Base-by-base conservation (phyloP, 208 protist genomes). In the Leishmania amazonensis region DNA sequence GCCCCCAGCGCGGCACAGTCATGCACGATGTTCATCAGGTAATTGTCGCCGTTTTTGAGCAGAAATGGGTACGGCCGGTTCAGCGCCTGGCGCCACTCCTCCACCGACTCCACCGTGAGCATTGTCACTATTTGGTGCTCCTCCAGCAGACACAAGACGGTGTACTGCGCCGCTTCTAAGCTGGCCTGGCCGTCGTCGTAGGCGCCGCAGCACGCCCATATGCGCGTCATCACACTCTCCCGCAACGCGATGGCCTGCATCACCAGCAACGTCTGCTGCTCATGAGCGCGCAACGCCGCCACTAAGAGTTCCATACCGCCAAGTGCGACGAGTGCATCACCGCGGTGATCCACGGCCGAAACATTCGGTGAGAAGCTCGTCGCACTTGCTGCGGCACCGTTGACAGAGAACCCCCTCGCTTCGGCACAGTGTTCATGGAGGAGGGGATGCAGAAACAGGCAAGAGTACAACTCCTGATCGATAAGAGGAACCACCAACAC, bases 51-150 rank as follows among this genome's bases (percentile, higher is more conserved):
- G 24, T 76, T 73, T 54, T 67, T 65, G 40, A 92, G 70, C 6
- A 85, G 78, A 76, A 96, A 96, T 1, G 90, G 82, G 81, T 89
- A 95, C 2, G 91, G 90, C 1, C 86, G 82, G 35, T 77, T 88
- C 35, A 96, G 85, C 58, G 84, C 78, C 77, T 92, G 87, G 0
- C 91, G 90, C 93, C 93, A 96, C 51, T 88, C 76, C 53, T 89
- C 80, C 67, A 96, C 89, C 13, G 89, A 81, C 81, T 96, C 90
- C 17, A 92, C 87, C 15, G 90, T 83, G 51, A 85, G 83, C 77
- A 94, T 49, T 9, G 93, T 94, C 19, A 81, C 77, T 9, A 89
- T 51, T 58, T 93, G 88, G 31, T 93, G 87, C 76, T 94, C 89
- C 73, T 88, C 76, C 31, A 96, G 49, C 0, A 87, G 75, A 0